These are phyloP conservation scores for Boletus rubroflammeus DNA, from an alignment of 768 basidiomycete genomes.

Conservation along the genomic window DNA sequence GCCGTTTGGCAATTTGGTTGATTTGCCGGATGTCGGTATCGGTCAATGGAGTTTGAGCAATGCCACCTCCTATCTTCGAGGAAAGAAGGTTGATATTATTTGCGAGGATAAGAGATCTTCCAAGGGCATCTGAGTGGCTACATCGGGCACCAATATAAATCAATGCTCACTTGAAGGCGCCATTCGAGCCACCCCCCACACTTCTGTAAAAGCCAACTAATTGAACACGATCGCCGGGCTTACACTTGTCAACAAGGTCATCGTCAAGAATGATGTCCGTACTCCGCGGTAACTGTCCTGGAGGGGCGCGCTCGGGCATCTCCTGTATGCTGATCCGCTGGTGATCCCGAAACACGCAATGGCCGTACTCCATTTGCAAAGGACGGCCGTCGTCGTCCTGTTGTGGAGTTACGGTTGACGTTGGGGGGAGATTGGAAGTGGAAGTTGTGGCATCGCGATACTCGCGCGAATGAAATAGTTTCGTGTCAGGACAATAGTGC, in stretches of 20 bases:
- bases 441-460: constrained; percentile 93
- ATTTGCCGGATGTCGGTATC: constrained; percentile 94
- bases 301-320: constrained; percentile 98
- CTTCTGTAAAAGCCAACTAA: constrained; percentile 94
- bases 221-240: constrained; percentile 97
- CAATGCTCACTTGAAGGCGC: constrained; percentile 83
- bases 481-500: constrained; percentile 90
- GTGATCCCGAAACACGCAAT: constrained; percentile 91
- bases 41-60: constrained; percentile 88
- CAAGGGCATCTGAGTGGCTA: constrained; percentile 12
- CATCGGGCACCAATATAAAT: constrained; percentile 7
- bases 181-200: constrained; percentile 83
- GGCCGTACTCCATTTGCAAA: constrained; percentile 89
- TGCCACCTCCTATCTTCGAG: constrained; percentile 92
- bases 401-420: constrained; percentile 83
- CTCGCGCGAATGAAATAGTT: constrained; percentile 77
- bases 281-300: constrained; percentile 93
- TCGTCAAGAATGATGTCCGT: constrained; percentile 96
- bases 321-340: constrained; percentile 98
- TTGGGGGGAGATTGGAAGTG: constrained; percentile 81
- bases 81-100: constrained; percentile 95
- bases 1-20: constrained; percentile 87
- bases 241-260: constrained; percentile 95
- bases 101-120: constrained; percentile 86
- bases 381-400: constrained; percentile 86